Conservation (phyloP, 2,329 filamentous ascomycete species). For the Domatiomyces catenatus region DNA sequence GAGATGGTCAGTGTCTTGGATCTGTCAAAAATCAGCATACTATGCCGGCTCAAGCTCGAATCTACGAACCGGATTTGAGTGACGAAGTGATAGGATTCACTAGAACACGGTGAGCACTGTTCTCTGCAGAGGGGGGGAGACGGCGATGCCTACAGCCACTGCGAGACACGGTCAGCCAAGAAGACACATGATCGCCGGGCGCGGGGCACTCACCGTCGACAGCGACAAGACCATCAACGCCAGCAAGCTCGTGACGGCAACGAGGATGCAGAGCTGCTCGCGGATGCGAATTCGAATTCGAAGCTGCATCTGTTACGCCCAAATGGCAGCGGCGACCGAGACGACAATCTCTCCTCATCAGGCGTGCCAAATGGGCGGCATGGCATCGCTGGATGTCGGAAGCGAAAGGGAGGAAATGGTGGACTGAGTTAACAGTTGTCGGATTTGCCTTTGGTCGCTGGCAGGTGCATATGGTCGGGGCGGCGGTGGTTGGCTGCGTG, state of each 20-base stretch:
- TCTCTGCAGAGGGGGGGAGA: neutral
- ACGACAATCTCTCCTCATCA: neutral
- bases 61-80: neutral
- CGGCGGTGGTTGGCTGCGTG: too few relatives aligned
- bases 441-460: neutral
- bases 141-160: neutral
- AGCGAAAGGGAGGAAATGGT: neutral
- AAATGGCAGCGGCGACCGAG: neutral
- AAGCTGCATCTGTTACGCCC: slow-evolving; percentile 2
- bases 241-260: slow-evolving; percentile 57
- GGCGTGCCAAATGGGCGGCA: neutral
- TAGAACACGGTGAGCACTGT: neutral
- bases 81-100: neutral
- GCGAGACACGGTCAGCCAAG: neutral
- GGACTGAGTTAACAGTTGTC: neutral
- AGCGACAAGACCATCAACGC: slow-evolving; percentile 64
- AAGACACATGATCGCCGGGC: neutral
- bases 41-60: neutral
- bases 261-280: slow-evolving; percentile 66
- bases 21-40: slow-evolving; percentile 18
- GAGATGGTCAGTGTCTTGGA: slow-evolving; percentile 54
- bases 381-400: neutral
- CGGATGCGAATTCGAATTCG: slow-evolving; percentile 70
- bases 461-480: too few relatives aligned
- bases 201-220: slow-evolving; percentile 27